phyloP scores from a whole-genome alignment of 176 grass and related monocot species.

The Oryza brachyantha region DNA sequence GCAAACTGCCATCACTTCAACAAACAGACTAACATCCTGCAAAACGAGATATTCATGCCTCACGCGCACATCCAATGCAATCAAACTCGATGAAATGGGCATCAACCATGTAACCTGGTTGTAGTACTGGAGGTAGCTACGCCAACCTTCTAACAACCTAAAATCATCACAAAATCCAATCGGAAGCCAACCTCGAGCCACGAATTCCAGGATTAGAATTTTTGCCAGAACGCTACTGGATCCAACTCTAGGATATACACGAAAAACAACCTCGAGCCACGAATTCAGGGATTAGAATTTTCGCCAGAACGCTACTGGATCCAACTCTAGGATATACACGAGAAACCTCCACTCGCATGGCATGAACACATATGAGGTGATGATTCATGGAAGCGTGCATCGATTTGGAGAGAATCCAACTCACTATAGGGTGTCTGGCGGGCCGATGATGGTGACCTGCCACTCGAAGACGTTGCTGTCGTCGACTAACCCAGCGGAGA shows the following conservation, averaged over 20 bases:
- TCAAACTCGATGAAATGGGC: neutral
- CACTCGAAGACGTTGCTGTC: constrained; percentile 86
- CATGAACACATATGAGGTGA: neutral
- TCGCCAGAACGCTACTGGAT: neutral
- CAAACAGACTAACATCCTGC: neutral
- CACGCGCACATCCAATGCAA: neutral
- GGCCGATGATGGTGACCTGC: constrained; percentile 97
- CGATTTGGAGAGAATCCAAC: constrained; percentile 29
- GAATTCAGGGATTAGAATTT: neutral
- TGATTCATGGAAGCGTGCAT: neutral
- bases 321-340: neutral
- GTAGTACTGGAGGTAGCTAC: neutral
- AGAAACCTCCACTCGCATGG: neutral
- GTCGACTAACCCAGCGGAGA: constrained; percentile 84
- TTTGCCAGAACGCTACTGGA: neutral
- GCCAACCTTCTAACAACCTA: neutral
- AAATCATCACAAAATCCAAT: constrained; percentile 16
- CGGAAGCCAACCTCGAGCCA: neutral
- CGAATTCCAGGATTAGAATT: neutral
- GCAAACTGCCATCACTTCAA: neutral
- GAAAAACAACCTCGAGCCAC: neutral
- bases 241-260: neutral
- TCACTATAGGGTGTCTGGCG: constrained; percentile 95
- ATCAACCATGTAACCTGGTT: neutral
- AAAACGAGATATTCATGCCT: neutral